phyloP scores from a whole-genome alignment of 2,329 filamentous ascomycete species.

The Biscogniauxia sp. region DNA sequence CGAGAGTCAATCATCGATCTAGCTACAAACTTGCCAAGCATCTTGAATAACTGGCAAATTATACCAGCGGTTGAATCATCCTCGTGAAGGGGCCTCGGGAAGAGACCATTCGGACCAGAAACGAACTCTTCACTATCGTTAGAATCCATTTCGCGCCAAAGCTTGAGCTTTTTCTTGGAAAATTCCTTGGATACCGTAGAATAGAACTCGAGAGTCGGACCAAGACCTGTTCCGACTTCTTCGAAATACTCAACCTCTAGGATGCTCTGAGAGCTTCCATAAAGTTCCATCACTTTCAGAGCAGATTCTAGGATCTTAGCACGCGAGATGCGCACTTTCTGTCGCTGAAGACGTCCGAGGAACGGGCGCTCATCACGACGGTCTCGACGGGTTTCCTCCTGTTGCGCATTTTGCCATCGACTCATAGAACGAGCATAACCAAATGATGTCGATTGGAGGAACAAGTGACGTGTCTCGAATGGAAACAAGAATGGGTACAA shows the following conservation, averaged over 20 bases:
- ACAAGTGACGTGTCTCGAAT: conserved; percentile 94
- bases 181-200: conserved; percentile 97
- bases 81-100: conserved; percentile 85
- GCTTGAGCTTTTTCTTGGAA: conserved; percentile 92
- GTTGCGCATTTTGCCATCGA: conserved; percentile 91
- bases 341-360: conserved; percentile 84
- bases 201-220: conserved; percentile 96
- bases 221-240: conserved; percentile 93
- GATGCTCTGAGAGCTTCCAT: conserved; percentile 93
- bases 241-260: conserved; percentile 98
- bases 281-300: conserved; percentile 97
- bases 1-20: conserved; percentile 97
- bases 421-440: conserved; percentile 97
- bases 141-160: conserved; percentile 91
- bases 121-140: conserved; percentile 75
- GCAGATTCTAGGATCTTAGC: conserved; percentile 95
- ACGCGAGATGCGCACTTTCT: conserved; percentile 96
- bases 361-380: conserved; percentile 89
- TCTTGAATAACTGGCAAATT: conserved; percentile 83
- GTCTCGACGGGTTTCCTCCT: conserved; percentile 77
- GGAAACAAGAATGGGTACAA: conserved; percentile 96
- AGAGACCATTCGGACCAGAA: conserved; percentile 79
- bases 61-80: conserved; percentile 83
- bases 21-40: conserved; percentile 95
- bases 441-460: conserved; percentile 96